A percentile compares a stretch with the other conserved stretches of the same genome.
Conservation (phyloP, 495 filamentous ascomycete genomes). For the Penicillium salamii region DNA sequence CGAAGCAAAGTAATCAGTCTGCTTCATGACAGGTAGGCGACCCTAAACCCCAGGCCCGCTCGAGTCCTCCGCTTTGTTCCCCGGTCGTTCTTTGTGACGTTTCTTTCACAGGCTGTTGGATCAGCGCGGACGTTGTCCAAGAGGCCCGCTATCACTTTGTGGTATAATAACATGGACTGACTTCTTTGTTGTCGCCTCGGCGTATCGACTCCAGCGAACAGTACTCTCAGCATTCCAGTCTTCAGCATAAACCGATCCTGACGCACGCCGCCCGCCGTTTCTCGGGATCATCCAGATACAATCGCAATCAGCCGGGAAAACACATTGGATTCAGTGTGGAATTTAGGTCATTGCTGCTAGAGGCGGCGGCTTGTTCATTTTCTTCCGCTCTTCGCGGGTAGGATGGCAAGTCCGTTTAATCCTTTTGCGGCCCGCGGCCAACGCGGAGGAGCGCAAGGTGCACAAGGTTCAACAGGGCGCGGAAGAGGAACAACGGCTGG, state of each 20-base stretch:
- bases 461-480: constrained; percentile 16
- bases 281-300: background rate
- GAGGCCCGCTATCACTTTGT: background rate
- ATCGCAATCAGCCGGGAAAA: background rate
- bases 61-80: background rate
- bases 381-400: constrained; percentile 30
- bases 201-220: constrained; percentile 11
- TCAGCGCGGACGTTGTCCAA: background rate
- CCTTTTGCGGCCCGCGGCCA: constrained; percentile 32
- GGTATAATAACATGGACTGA: constrained; percentile 16
- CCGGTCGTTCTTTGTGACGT: constrained; percentile 1
- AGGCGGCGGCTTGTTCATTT: constrained; percentile 9
- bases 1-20: background rate
- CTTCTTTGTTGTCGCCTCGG: constrained; percentile 17
- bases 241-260: background rate
- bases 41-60: background rate
- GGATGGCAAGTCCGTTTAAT: constrained; percentile 39
- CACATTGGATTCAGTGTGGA: background rate
- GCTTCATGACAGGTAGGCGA: background rate
- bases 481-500: constrained; percentile 29
- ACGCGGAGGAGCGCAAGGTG: constrained; percentile 19
- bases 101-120: background rate
- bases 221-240: background rate
- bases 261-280: background rate
- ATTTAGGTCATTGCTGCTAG: background rate